Evolutionary conservation across 768 basidiomycete species (phyloP).

Genomic region (Podaxis mareebaensis): DNA sequence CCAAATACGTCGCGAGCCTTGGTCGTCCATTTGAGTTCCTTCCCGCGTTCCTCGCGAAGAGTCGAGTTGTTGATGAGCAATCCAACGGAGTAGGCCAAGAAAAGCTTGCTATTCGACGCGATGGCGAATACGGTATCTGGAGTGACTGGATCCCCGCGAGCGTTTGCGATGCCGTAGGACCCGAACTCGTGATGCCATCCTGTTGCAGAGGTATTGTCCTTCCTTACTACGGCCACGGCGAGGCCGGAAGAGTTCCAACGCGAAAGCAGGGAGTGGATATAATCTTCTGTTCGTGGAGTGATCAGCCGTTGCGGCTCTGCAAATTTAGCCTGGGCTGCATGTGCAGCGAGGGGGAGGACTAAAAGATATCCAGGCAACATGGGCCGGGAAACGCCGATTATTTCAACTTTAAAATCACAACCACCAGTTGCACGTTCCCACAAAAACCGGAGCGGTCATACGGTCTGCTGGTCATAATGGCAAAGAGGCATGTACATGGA

Average conservation of each 20-base stretch:
- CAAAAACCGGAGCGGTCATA: too few species aligned
- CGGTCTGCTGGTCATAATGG: too few species aligned
- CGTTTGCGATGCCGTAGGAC: conserved; percentile 36
- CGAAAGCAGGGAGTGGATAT: conserved; percentile 28
- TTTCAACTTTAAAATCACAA: too few species aligned
- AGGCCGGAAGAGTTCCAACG: conserved; percentile 42
- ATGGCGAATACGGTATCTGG: conserved; percentile 46
- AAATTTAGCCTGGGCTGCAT: background rate
- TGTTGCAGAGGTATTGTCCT: conserved; percentile 27
- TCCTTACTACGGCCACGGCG: conserved; percentile 39
- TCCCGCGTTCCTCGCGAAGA: conserved; percentile 27
- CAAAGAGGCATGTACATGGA: too few species aligned
- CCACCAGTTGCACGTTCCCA: too few species aligned
- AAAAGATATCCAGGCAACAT: too few species aligned
- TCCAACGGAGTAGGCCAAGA: conserved; percentile 38
- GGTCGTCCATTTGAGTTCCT: conserved; percentile 37
- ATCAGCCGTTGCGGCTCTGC: background rate
- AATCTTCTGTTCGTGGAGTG: conserved; percentile 23
- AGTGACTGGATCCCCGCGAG: conserved; percentile 35
- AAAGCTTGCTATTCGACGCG: conserved; percentile 46
- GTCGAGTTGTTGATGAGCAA: conserved; percentile 40
- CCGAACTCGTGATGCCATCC: conserved; percentile 41
- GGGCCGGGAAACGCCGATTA: too few species aligned
- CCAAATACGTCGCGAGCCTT: conserved; percentile 34
- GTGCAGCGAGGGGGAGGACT: background rate